Evolutionary conservation across 148 eudicot genomes (phyloP).

Genomic region (Salicornia ramosissima): DNA sequence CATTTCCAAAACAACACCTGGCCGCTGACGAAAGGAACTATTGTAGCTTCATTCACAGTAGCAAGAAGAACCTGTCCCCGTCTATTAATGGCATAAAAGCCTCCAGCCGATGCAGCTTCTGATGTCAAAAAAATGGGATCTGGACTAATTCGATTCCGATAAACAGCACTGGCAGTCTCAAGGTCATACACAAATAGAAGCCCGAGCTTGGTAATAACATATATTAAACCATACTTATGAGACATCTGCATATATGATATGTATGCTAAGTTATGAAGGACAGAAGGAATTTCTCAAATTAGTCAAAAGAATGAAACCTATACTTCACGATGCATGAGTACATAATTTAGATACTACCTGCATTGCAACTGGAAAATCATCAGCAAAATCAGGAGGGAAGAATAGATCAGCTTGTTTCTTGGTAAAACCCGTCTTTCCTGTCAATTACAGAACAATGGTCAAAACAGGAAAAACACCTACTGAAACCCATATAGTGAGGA

Average conservation of each 20-base stretch:
- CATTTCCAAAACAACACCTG: slow-evolving; percentile 44
- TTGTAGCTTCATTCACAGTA: slow-evolving; percentile 84
- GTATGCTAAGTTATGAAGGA: neutral
- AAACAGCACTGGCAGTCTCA: slow-evolving; percentile 92
- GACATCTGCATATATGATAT: slow-evolving; percentile 57
- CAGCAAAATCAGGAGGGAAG: slow-evolving; percentile 97
- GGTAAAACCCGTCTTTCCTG: slow-evolving; percentile 80
- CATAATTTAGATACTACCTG: slow-evolving; percentile 47
- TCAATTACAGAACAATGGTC: slow-evolving; percentile 6
- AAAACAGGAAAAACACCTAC: too few species aligned
- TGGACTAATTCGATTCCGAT: slow-evolving; percentile 92
- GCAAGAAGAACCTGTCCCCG: slow-evolving; percentile 95
- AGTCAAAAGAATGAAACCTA: neutral
- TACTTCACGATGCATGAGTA: neutral
- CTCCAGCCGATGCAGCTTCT: slow-evolving; percentile 87
- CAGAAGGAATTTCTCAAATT: neutral
- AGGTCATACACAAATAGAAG: slow-evolving; percentile 94
- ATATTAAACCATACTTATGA: slow-evolving; percentile 77
- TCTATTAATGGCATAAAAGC: slow-evolving; percentile 92
- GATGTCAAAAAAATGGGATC: slow-evolving; percentile 96
- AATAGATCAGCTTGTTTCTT: slow-evolving; percentile 98
- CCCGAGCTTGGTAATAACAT: slow-evolving; percentile 93
- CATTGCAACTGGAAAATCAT: slow-evolving; percentile 97
- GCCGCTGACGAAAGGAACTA: slow-evolving; percentile 92
- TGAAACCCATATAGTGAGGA: neutral